phyloP scores from a whole-genome alignment of 106 monocot genomes.

The Vanilla planifolia region DNA sequence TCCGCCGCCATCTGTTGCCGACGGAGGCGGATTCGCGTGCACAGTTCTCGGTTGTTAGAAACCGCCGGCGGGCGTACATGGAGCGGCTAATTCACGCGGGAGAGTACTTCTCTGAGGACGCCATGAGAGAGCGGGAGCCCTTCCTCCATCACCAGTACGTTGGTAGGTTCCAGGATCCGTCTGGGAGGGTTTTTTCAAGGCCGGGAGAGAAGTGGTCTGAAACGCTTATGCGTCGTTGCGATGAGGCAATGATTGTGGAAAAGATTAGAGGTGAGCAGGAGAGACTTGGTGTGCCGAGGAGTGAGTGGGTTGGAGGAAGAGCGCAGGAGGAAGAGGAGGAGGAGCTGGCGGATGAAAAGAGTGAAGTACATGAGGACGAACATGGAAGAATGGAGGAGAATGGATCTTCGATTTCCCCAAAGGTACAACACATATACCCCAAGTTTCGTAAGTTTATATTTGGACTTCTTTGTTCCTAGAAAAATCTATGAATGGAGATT shows the following conservation, averaged over 20 bases:
- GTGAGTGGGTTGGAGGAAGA: conserved; percentile 68
- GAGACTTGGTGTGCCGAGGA: conserved; percentile 56
- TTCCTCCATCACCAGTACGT: conserved; percentile 80
- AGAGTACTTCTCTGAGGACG: conserved; percentile 90
- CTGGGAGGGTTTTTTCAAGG: conserved; percentile 54
- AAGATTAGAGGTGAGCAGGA: conserved; percentile 81
- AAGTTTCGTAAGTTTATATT: conserved; percentile 3
- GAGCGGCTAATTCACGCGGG: conserved; percentile 45
- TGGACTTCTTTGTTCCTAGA: not conserved
- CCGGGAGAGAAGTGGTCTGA: conserved; percentile 94
- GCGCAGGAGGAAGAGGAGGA: conserved; percentile 25
- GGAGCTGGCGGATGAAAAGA: conserved; percentile 49
- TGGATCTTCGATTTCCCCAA: not conserved
- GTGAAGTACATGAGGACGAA: conserved; percentile 29
- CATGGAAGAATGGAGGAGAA: conserved; percentile 8
- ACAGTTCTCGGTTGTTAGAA: conserved; percentile 46
- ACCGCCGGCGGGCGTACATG: conserved; percentile 74
- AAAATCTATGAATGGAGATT: no score
- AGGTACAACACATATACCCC: not conserved
- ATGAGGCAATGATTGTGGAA: conserved; percentile 57
- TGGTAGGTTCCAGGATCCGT: conserved; percentile 80
- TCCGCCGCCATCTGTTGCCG: conserved; percentile 26
- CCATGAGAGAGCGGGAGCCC: conserved; percentile 92
- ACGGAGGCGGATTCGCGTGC: conserved; percentile 23
- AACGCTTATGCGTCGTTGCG: conserved; percentile 77